These are phyloP conservation scores for Macadamia integrifolia DNA, from an alignment of 164 flowering plant genomes.

Conservation along the genomic window DNA sequence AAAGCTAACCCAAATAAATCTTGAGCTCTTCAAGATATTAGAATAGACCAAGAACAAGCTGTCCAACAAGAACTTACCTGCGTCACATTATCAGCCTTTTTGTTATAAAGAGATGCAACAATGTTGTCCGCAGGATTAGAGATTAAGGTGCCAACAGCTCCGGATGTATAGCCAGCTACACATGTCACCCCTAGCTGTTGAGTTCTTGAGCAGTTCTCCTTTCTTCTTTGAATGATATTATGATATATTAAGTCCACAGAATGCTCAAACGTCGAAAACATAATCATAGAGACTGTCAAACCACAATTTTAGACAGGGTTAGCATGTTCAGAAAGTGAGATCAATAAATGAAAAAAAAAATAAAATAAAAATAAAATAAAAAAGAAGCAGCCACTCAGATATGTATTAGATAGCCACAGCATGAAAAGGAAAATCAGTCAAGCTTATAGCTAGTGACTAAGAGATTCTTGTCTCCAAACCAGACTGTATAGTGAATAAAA, in stretches of 20 bases:
- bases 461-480: too few relatives aligned
- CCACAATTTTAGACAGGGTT: not conserved
- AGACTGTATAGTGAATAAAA: too few relatives aligned
- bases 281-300: constrained; percentile 65
- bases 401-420: too few relatives aligned
- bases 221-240: constrained; percentile 45
- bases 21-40: not conserved
- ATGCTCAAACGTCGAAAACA: constrained; percentile 94
- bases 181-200: constrained; percentile 87
- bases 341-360: not conserved
- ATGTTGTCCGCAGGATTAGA: constrained; percentile 88
- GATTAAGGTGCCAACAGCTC: constrained; percentile 63
- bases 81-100: constrained; percentile 41
- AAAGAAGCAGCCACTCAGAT: too few relatives aligned
- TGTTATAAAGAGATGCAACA: constrained; percentile 72
- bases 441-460: not conserved
- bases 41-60: not conserved
- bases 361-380: too few relatives aligned
- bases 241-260: constrained; percentile 59
- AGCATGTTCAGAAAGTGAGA: not conserved
- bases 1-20: not conserved
- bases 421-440: not conserved
- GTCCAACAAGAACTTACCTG: constrained; percentile 33
- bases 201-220: constrained; percentile 69
- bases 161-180: constrained; percentile 82